phyloP scores from a whole-genome alignment of 2,329 filamentous ascomycete species.

The Cadophora sp. region DNA sequence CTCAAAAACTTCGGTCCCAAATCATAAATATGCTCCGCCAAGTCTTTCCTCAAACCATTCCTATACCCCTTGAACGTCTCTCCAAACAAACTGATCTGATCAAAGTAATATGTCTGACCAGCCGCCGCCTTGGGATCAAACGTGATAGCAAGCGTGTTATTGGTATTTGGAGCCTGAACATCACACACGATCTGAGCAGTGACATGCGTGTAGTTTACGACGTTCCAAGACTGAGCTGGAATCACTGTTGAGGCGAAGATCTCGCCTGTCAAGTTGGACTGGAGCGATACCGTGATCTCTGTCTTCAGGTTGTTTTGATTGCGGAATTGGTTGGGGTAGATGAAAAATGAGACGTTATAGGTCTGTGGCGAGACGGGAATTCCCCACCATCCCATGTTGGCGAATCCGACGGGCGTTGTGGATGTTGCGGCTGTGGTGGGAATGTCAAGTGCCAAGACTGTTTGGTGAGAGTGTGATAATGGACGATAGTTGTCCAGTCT shows the following conservation, averaged over 20 bases:
- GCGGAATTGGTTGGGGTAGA: constrained; percentile 44
- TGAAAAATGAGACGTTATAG: constrained; percentile 44
- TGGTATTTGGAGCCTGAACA: constrained; percentile 42
- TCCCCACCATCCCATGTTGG: constrained; percentile 45
- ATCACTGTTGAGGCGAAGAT: constrained; percentile 37
- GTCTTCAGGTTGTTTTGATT: constrained; percentile 30
- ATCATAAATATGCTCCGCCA: constrained; percentile 58
- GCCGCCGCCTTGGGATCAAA: constrained; percentile 54
- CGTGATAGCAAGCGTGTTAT: constrained; percentile 62
- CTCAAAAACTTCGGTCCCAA: constrained; percentile 63
- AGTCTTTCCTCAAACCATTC: constrained; percentile 63
- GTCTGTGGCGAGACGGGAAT: constrained; percentile 42
- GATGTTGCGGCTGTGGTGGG: constrained; percentile 28
- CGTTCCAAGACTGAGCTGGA: constrained; percentile 47
- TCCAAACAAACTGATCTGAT: constrained; percentile 64
- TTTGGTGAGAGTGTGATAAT: constrained; percentile 29
- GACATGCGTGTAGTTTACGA: constrained; percentile 45
- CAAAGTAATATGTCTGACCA: constrained; percentile 55
- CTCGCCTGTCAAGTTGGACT: constrained; percentile 40
- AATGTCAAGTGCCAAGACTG: constrained; percentile 31
- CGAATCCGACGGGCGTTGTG: constrained; percentile 39
- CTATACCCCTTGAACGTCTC: constrained; percentile 61
- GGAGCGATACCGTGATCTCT: constrained; percentile 38
- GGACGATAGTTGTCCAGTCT: constrained; percentile 30
- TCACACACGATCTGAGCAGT: constrained; percentile 29